These are phyloP conservation scores for Sugiyamaella marilandica DNA, from an alignment of 805 yeast species.

Conservation along the genomic window DNA sequence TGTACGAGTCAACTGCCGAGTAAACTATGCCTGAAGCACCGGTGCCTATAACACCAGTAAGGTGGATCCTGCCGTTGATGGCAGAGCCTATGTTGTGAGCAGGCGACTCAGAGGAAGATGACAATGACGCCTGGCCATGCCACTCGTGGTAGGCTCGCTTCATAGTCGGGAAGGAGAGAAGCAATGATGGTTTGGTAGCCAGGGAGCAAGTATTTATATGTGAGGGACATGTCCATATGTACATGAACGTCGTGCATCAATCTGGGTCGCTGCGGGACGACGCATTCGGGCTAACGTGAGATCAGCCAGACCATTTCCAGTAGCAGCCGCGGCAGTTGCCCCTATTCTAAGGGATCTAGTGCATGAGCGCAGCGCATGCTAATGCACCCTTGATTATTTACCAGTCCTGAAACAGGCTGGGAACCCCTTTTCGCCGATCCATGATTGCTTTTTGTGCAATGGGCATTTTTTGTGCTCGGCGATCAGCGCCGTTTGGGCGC, in stretches of 20 bases:
- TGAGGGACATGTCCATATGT: not conserved
- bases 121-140: too few relatives aligned
- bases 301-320: not conserved
- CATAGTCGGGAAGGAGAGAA: too few relatives aligned
- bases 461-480: not conserved
- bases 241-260: not conserved
- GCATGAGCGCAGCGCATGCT: not conserved
- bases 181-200: too few relatives aligned
- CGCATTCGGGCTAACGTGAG: conserved; percentile 2
- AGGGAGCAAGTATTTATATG: too few relatives aligned
- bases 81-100: conserved; percentile 18
- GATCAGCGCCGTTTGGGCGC: not conserved
- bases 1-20: conserved; percentile 52
- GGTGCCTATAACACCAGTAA: conserved; percentile 52
- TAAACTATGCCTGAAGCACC: conserved; percentile 86
- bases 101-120: not conserved
- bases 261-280: not conserved
- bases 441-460: not conserved
- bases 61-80: conserved; percentile 13
- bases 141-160: too few relatives aligned
- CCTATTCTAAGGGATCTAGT: not conserved
- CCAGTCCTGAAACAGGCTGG: not conserved
- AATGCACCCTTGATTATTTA: conserved; percentile 1
- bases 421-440: not conserved
- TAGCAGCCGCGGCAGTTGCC: not conserved